Conservation (phyloP, 2,329 filamentous ascomycete species). For the Scopulariopsis brevicaulis region DNA sequence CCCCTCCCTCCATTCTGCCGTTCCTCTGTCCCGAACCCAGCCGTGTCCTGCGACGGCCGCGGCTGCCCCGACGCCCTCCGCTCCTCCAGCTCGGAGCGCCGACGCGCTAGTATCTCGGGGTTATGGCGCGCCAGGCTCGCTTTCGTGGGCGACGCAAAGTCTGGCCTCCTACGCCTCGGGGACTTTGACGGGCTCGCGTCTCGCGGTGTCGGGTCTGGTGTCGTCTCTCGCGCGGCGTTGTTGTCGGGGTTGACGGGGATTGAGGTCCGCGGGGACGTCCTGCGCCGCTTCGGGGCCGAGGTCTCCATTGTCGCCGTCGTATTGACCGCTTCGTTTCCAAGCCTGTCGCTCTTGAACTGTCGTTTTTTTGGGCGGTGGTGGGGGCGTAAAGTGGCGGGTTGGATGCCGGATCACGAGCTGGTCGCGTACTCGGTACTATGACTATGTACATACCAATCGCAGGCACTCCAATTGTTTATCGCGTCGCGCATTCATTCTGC, state of each 20-base stretch:
- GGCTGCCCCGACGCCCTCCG: not conserved
- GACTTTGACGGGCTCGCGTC: not conserved
- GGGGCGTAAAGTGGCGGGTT: too few relatives aligned
- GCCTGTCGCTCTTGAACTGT: not conserved
- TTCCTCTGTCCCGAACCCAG: not conserved
- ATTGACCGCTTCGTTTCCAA: not conserved
- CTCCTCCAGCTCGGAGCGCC: constrained; percentile 9
- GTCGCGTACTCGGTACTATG: not conserved
- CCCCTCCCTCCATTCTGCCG: not conserved
- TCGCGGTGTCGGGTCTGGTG: constrained; percentile 11
- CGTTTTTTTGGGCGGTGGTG: not conserved
- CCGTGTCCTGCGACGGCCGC: constrained; percentile 6
- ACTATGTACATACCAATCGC: not conserved
- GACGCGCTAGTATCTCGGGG: constrained; percentile 41
- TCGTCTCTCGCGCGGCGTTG: constrained; percentile 9
- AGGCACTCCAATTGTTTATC: not conserved
- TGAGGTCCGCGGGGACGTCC: constrained; percentile 43
- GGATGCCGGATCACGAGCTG: not conserved
- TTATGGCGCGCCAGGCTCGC: constrained; percentile 51
- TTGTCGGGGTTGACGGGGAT: constrained; percentile 11
- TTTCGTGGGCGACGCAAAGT: constrained; percentile 57
- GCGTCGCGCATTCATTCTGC: constrained; percentile 3
- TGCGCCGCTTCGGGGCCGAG: constrained; percentile 52
- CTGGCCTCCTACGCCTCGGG: constrained; percentile 28
- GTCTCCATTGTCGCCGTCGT: constrained; percentile 28